Percentiles rank a stretch among this genome's conserved stretches.
phyloP scores from a whole-genome alignment of 257 asterid species.

The Nicotiana noctiflora region DNA sequence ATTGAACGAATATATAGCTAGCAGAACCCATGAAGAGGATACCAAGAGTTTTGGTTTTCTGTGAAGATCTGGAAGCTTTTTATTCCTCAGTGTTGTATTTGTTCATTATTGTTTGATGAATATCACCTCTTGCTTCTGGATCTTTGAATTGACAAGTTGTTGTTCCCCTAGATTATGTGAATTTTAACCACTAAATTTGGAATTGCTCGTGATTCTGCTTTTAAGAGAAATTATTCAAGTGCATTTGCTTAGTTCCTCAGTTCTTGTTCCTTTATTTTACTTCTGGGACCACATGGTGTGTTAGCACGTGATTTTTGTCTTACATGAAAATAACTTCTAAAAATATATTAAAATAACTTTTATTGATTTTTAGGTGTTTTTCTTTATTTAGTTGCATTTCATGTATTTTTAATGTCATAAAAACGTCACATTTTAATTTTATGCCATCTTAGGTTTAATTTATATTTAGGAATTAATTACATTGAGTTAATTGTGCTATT shows the following conservation, averaged over 20 bases:
- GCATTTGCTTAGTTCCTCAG: background rate
- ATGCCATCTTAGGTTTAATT: too few species aligned
- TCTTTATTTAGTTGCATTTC: too few species aligned
- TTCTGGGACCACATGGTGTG: background rate
- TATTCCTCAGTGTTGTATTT: background rate
- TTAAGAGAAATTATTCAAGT: background rate
- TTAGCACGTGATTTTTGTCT: too few species aligned
- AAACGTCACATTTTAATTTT: too few species aligned
- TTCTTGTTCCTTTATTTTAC: background rate
- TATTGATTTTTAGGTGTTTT: too few species aligned
- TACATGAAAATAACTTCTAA: too few species aligned
- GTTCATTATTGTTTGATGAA: constrained; percentile 10
- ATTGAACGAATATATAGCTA: constrained; percentile 25
- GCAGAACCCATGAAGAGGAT: constrained; percentile 30
- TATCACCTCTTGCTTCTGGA: background rate
- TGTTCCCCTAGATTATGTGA: background rate
- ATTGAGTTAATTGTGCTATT: too few species aligned
- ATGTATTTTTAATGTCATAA: too few species aligned
- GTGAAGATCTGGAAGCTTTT: constrained; percentile 13
- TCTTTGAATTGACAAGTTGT: background rate
- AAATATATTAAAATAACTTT: too few species aligned
- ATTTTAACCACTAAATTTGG: background rate
- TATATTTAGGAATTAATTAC: too few species aligned
- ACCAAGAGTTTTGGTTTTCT: constrained; percentile 20
- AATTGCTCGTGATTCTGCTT: background rate